A percentile compares a stretch with the other conserved stretches of the same genome.
Evolutionary conservation across 139 green algal genomes (phyloP).

Genomic region (Chlorella sp.): DNA sequence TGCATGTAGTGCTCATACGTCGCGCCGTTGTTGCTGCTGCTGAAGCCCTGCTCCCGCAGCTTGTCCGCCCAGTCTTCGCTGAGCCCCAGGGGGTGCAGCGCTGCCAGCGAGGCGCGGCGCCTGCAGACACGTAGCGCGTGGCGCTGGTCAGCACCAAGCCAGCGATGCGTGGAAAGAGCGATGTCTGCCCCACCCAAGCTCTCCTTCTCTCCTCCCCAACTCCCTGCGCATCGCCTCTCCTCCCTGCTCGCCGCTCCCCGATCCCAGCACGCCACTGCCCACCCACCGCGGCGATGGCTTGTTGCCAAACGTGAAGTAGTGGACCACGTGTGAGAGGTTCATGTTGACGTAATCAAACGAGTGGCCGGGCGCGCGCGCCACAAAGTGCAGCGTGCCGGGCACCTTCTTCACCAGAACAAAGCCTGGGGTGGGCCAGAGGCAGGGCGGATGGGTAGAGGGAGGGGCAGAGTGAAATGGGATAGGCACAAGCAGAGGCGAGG

Average conservation of each 20-base stretch:
- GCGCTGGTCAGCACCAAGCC: background rate
- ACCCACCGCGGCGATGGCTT: constrained; percentile 56
- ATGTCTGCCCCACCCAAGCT: background rate
- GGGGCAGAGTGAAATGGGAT: background rate
- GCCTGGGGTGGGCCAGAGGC: constrained; percentile 53
- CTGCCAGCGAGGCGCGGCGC: constrained; percentile 30
- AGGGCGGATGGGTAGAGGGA: no score
- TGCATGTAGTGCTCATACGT: constrained; percentile 94
- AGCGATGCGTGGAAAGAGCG: background rate
- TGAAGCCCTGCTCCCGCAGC: constrained; percentile 69
- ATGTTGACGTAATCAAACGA: constrained; percentile 86
- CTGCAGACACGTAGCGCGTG: background rate
- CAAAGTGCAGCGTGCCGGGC: constrained; percentile 86
- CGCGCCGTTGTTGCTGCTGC: constrained; percentile 55
- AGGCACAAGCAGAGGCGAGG: background rate
- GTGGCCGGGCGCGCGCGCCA: constrained; percentile 75
- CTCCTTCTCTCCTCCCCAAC: background rate
- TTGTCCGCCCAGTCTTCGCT: constrained; percentile 88
- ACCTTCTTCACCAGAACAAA: constrained; percentile 99
- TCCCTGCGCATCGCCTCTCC: background rate
- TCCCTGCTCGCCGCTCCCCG: background rate
- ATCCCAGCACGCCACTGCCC: no score
- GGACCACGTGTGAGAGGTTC: constrained; percentile 81
- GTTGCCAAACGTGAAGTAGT: constrained; percentile 75
- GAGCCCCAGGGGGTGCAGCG: constrained; percentile 82